Evolutionary conservation across 2,329 filamentous ascomycete species (phyloP).

Genomic region (Salinomyces thailandicus): DNA sequence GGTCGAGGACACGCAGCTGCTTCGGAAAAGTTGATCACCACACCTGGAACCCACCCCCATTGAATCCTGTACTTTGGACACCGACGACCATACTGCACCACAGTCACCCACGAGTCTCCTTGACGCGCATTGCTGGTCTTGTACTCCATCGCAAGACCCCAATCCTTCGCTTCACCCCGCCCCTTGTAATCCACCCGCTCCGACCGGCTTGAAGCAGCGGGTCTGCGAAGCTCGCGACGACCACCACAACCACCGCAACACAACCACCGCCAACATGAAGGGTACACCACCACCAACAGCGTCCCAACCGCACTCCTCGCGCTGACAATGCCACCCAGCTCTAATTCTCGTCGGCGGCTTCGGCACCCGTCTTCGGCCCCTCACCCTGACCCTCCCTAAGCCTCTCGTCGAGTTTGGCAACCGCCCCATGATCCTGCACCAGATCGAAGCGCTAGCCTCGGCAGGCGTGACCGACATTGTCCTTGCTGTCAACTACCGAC

Average conservation of each 20-base stretch:
- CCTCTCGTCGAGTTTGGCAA: slow-evolving; percentile 97
- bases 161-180: slow-evolving; percentile 8
- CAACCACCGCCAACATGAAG: slow-evolving; percentile 29
- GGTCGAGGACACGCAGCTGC: too few relatives aligned
- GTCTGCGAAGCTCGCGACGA: slow-evolving; percentile 7
- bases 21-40: too few relatives aligned
- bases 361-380: slow-evolving; percentile 90
- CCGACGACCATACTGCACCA: too few relatives aligned
- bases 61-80: too few relatives aligned
- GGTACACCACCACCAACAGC: slow-evolving; percentile 17
- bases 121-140: too few relatives aligned
- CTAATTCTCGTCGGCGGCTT: slow-evolving; percentile 99
- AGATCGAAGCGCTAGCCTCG: slow-evolving; percentile 86
- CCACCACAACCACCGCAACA: slow-evolving; percentile 16
- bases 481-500: slow-evolving; percentile 95
- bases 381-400: slow-evolving; percentile 94
- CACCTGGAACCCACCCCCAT: too few relatives aligned
- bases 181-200: not conserved
- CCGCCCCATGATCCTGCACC: slow-evolving; percentile 98
- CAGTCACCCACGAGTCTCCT: not conserved
- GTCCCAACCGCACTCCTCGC: not conserved
- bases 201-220: slow-evolving; percentile 6
- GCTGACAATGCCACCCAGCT: slow-evolving; percentile 45
- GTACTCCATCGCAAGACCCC: slow-evolving; percentile 27
- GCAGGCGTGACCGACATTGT: slow-evolving; percentile 97